Conservation (phyloP, 2,329 filamentous ascomycete species). For the Exophiala sp. region DNA sequence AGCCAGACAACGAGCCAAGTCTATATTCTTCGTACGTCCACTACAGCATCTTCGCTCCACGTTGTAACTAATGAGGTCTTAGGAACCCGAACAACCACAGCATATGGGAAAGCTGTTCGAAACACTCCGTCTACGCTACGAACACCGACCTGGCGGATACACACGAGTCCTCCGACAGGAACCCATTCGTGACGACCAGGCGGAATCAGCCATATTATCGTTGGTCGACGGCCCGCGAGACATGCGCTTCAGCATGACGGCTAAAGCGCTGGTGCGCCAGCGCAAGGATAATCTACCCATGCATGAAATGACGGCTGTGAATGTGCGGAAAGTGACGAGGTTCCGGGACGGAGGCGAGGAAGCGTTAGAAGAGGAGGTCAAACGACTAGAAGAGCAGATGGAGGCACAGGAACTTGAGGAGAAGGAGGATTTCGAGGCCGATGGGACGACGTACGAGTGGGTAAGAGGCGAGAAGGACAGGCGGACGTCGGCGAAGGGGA, state of each 20-base stretch:
- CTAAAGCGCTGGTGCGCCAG: conserved; percentile 69
- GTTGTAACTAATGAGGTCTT: not conserved
- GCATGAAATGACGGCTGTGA: conserved; percentile 70
- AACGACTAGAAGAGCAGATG: conserved; percentile 48
- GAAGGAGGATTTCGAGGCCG: conserved; percentile 29
- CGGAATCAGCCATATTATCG: conserved; percentile 84
- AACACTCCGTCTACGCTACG: conserved; percentile 74
- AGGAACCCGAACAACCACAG: conserved; percentile 38
- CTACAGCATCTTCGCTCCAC: not conserved
- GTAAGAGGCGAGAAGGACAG: conserved; percentile 28
- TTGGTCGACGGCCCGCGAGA: conserved; percentile 92
- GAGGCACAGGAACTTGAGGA: conserved; percentile 48
- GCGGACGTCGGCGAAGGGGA: conserved; percentile 23
- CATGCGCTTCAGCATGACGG: conserved; percentile 91
- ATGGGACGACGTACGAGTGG: conserved; percentile 26
- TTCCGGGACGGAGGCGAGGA: conserved; percentile 66
- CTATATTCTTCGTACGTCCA: conserved; percentile 75
- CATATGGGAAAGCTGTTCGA: conserved; percentile 81
- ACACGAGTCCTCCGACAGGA: conserved; percentile 92
- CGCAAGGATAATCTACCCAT: conserved; percentile 52
- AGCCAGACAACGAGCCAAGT: conserved; percentile 68
- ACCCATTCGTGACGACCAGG: conserved; percentile 82
- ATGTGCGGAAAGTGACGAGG: conserved; percentile 77
- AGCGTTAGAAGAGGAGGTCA: conserved; percentile 62
- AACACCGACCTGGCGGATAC: conserved; percentile 79